Evolutionary conservation across 345 rosid genomes (phyloP).

Genomic region (Eucalyptus marginata): DNA sequence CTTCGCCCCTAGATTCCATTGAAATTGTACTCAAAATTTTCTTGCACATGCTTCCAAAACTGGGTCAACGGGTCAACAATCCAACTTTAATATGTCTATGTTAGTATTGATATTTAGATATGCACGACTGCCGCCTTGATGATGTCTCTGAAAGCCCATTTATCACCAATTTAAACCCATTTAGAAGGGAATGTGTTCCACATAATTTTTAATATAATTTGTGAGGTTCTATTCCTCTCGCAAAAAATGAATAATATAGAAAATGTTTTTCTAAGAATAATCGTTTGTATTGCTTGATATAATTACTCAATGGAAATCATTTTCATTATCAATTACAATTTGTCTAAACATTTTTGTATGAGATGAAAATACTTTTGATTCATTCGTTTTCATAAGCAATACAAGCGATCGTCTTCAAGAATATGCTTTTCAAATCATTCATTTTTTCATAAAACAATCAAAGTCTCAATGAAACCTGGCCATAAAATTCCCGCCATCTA

Average conservation of each 20-base stretch:
- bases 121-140: neutral
- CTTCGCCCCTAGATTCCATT: neutral
- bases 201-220: neutral
- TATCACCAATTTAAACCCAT: neutral
- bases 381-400: neutral
- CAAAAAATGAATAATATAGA: neutral
- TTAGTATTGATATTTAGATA: neutral
- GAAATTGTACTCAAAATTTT: neutral
- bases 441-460: too few relatives aligned
- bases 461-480: neutral
- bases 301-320: fast-evolving
- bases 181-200: neutral
- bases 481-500: neutral
- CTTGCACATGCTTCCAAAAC: neutral
- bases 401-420: fast-evolving
- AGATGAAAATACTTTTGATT: neutral
- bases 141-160: neutral
- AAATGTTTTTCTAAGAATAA: neutral
- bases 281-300: fast-evolving
- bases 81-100: neutral
- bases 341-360: neutral
- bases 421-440: too few relatives aligned
- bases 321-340: neutral
- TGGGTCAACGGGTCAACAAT: neutral
- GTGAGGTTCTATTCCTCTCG: fast-evolving